These are phyloP conservation scores for Macrophomina phaseolina DNA, from an alignment of 2,329 filamentous ascomycete genomes.

Conservation along the genomic window DNA sequence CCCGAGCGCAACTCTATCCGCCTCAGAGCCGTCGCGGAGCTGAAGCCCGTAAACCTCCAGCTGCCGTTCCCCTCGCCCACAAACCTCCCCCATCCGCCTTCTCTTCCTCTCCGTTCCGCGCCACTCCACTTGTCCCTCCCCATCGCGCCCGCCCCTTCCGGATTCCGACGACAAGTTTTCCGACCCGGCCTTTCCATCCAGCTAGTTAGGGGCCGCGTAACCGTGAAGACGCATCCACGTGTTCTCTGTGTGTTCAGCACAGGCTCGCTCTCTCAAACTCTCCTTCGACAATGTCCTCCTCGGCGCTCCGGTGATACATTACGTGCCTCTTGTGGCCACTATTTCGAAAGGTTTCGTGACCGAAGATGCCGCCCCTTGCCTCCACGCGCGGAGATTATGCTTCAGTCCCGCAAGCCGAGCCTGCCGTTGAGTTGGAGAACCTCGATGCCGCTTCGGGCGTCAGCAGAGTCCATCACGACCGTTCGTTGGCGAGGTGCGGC, in stretches of 20 bases:
- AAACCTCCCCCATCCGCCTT: not conserved
- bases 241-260: not conserved
- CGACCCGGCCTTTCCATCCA: not conserved
- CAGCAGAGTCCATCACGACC: not conserved
- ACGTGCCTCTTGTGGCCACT: not conserved
- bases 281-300: not conserved
- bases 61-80: not conserved
- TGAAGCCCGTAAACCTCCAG: not conserved
- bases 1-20: slow-evolving; percentile 8
- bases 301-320: not conserved
- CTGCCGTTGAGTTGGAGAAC: slow-evolving; percentile 14
- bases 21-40: slow-evolving; percentile 13
- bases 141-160: not conserved
- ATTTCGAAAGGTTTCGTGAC: not conserved
- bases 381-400: slow-evolving; percentile 19
- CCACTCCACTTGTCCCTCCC: not conserved
- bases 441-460: not conserved
- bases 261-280: not conserved
- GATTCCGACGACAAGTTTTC: not conserved
- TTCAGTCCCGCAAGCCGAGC: slow-evolving; percentile 21
- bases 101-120: not conserved
- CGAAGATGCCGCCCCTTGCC: slow-evolving; percentile 11
- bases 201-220: slow-evolving; percentile 1
- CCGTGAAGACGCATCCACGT: slow-evolving; percentile 3
- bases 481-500: slow-evolving; percentile 10